phyloP scores from a whole-genome alignment of 176 grass and related monocot species.

The Coix lacrymajobi region DNA sequence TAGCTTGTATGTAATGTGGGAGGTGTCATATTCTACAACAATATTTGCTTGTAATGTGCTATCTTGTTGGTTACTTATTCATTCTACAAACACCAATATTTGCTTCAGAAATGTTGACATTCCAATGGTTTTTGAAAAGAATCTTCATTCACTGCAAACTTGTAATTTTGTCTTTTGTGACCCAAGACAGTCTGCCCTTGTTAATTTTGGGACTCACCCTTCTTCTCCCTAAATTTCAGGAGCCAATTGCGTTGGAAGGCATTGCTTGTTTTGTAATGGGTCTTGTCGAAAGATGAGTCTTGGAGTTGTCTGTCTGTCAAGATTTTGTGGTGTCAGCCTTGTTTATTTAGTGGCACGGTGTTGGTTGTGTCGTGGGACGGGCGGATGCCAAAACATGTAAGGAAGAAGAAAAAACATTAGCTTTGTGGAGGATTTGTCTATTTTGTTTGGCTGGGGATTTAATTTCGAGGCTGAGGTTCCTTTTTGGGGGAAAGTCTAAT shows the following conservation, averaged over 20 bases:
- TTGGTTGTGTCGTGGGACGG: conserved; percentile 2
- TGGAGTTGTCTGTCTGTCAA: conserved; percentile 12
- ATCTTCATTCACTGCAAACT: neutral
- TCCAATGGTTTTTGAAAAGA: neutral
- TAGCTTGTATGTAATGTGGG: neutral
- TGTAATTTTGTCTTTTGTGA: neutral
- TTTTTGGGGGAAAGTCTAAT: neutral
- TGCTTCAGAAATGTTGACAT: neutral
- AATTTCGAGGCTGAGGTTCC: conserved; percentile 6
- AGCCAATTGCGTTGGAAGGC: neutral
- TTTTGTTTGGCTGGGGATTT: conserved; percentile 17
- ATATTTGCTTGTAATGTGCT: no score
- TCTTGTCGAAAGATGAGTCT: conserved; percentile 28
- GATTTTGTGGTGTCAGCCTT: conserved; percentile 12
- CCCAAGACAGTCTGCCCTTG: neutral
- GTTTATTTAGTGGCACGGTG: neutral
- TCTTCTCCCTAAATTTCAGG: conserved; percentile 19
- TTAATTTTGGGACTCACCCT: neutral
- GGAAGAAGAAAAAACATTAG: conserved; percentile 1
- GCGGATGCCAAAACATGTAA: conserved; percentile 9
- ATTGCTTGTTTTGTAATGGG: conserved; percentile 12
- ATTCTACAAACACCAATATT: no score
- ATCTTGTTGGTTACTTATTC: no score
- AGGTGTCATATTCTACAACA: neutral
- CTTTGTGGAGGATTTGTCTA: conserved; percentile 16